Conservation (phyloP, 768 basidiomycete species). For the Phanerochaete carnosa region DNA sequence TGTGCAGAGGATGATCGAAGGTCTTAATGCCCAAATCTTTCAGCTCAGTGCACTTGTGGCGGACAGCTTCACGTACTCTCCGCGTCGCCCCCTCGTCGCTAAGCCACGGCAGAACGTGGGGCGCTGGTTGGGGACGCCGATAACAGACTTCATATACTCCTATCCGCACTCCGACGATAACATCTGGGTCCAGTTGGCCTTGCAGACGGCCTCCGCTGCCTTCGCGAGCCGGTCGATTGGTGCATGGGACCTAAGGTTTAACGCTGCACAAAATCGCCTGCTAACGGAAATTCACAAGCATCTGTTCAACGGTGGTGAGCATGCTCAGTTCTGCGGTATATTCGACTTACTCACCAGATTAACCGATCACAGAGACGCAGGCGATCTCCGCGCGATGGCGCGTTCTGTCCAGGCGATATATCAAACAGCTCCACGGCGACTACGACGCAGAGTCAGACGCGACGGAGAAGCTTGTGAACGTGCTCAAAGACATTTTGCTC, state of each 20-base stretch:
- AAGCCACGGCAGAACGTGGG: not conserved
- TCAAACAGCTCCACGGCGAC: not conserved
- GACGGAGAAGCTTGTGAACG: not conserved
- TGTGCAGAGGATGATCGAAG: slow-evolving; percentile 39
- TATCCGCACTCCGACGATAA: not conserved
- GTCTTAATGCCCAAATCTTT: slow-evolving; percentile 45
- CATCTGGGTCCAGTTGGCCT: not conserved
- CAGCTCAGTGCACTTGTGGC: slow-evolving; percentile 47
- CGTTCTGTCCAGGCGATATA: not conserved
- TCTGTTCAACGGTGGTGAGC: not conserved
- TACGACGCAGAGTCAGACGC: not conserved
- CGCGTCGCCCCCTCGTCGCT: not conserved
- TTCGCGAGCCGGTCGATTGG: not conserved
- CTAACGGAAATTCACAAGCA: not conserved
- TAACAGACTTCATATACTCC: not conserved
- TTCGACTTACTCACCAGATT: not conserved
- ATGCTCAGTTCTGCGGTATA: not conserved
- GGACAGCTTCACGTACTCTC: slow-evolving; percentile 31
- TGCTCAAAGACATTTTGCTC: not conserved
- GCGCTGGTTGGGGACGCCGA: not conserved
- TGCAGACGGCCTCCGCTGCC: not conserved
- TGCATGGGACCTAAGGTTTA: not conserved
- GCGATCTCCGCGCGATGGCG: slow-evolving; percentile 5
- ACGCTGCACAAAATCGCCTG: not conserved
- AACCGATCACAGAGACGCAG: not conserved